A percentile compares a stretch with the other conserved stretches of the same genome.
Evolutionary conservation across 805 yeast genomes (phyloP).

Genomic region (Starmera amethionina): DNA sequence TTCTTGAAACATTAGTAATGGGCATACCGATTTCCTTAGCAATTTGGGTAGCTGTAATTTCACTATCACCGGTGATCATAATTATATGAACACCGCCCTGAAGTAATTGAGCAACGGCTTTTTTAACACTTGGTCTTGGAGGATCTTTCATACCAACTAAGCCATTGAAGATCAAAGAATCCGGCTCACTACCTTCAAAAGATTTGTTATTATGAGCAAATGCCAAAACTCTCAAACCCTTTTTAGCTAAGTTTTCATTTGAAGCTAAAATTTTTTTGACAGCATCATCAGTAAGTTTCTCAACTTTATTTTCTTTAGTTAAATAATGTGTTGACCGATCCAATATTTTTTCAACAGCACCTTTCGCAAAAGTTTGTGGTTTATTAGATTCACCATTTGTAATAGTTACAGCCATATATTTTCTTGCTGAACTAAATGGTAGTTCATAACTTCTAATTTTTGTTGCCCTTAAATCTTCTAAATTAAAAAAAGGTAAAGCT

Average conservation of each 20-base stretch:
- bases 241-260: constrained; percentile 59
- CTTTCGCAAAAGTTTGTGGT: constrained; percentile 65
- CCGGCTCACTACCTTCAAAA: constrained; percentile 32
- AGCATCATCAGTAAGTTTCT: constrained; percentile 45
- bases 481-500: constrained; percentile 55
- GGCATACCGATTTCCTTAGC: constrained; percentile 91
- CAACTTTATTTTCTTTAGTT: constrained; percentile 48
- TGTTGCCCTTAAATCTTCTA: constrained; percentile 59
- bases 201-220: constrained; percentile 48
- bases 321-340: constrained; percentile 49
- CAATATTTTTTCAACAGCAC: constrained; percentile 77
- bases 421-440: constrained; percentile 77
- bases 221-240: constrained; percentile 81
- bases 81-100: constrained; percentile 96
- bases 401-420: constrained; percentile 80
- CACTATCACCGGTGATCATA: constrained; percentile 95
- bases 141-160: constrained; percentile 96
- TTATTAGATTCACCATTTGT: constrained; percentile 50
- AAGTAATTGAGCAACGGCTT: constrained; percentile 64
- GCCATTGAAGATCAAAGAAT: constrained; percentile 70
- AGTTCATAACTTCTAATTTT: constrained; percentile 57
- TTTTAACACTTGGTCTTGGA: constrained; percentile 79
- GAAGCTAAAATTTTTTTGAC: constrained; percentile 39
- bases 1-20: constrained; percentile 44
- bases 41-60: constrained; percentile 75